A percentile compares a stretch with the other conserved stretches of the same genome.
These are phyloP conservation scores for Cadophora sp. DNA, from an alignment of 2,329 filamentous ascomycete genomes.

Conservation along the genomic window DNA sequence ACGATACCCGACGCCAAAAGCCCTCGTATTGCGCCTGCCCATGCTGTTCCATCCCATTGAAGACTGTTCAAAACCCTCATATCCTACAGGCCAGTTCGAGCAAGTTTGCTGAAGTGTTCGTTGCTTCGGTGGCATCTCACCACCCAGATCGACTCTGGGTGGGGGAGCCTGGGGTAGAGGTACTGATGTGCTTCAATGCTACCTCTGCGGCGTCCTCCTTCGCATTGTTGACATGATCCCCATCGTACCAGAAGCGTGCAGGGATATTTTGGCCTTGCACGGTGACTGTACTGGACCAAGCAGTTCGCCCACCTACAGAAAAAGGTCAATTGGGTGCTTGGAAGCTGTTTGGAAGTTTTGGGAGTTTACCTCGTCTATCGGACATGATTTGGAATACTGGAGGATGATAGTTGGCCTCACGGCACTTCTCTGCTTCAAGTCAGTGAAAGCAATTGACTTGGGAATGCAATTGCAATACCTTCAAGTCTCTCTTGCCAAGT, in stretches of 20 bases:
- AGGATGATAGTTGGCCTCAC: constrained; percentile 56
- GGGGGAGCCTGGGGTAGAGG: constrained; percentile 51
- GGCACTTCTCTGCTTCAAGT: constrained; percentile 61
- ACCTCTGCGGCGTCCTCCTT: constrained; percentile 91
- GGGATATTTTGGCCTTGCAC: constrained; percentile 68
- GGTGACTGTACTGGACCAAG: constrained; percentile 85
- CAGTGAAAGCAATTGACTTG: constrained; percentile 33
- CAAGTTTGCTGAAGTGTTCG: constrained; percentile 24
- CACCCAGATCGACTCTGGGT: constrained; percentile 49
- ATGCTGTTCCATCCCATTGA: constrained; percentile 41
- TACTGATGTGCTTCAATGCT: constrained; percentile 65
- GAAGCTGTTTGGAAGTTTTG: constrained; percentile 10
- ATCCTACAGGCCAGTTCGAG: constrained; percentile 42
- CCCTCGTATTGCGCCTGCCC: constrained; percentile 41
- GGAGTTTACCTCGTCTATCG: constrained; percentile 71
- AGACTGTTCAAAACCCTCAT: constrained; percentile 37
- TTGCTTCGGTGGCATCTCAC: constrained; percentile 37
- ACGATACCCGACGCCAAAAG: constrained; percentile 43
- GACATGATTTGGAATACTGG: constrained; percentile 76
- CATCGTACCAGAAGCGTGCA: constrained; percentile 93
- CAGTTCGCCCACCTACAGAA: constrained; percentile 78
- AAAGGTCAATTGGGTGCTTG: constrained; percentile 39
- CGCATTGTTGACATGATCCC: constrained; percentile 85
- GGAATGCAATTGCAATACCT: constrained; percentile 42
- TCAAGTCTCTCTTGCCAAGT: constrained; percentile 49